phyloP scores from a whole-genome alignment of 2,329 filamentous ascomycete species.

The Xylaria sp. region DNA sequence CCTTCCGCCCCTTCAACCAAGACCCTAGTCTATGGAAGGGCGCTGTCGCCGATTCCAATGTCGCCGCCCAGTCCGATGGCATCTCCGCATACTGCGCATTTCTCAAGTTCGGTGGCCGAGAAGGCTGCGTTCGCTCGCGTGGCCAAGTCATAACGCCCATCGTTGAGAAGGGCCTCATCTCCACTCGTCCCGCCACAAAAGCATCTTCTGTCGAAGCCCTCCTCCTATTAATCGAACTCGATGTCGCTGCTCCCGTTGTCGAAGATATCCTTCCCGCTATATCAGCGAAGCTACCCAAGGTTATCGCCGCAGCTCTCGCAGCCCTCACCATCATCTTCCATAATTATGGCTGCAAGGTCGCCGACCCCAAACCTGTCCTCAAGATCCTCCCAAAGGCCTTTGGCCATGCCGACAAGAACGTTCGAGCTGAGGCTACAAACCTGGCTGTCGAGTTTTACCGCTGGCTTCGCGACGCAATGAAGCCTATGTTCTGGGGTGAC shows the following conservation, averaged over 20 bases:
- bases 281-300: slow-evolving; percentile 54
- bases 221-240: slow-evolving; percentile 88
- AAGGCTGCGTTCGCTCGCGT: slow-evolving; percentile 82
- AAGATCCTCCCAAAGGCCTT: slow-evolving; percentile 91
- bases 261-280: slow-evolving; percentile 79
- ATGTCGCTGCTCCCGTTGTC: slow-evolving; percentile 84
- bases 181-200: slow-evolving; percentile 89
- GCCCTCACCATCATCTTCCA: slow-evolving; percentile 87
- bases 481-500: slow-evolving; percentile 96
- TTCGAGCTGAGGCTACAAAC: slow-evolving; percentile 91
- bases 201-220: slow-evolving; percentile 86
- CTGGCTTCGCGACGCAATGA: slow-evolving; percentile 98
- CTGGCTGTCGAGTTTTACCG: slow-evolving; percentile 94
- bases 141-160: slow-evolving; percentile 79
- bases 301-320: slow-evolving; percentile 51
- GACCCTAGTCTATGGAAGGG: slow-evolving; percentile 91
- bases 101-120: slow-evolving; percentile 86
- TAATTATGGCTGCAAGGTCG: slow-evolving; percentile 92
- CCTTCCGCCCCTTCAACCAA: slow-evolving; percentile 86
- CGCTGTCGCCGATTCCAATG: slow-evolving; percentile 92
- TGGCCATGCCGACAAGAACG: slow-evolving; percentile 97
- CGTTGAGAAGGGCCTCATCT: slow-evolving; percentile 89
- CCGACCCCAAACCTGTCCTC: slow-evolving; percentile 91
- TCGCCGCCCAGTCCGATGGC: slow-evolving; percentile 94
- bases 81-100: slow-evolving; percentile 89